Conservation (phyloP, 1,139 yeast species). For the Protomyces macrosporus region DNA sequence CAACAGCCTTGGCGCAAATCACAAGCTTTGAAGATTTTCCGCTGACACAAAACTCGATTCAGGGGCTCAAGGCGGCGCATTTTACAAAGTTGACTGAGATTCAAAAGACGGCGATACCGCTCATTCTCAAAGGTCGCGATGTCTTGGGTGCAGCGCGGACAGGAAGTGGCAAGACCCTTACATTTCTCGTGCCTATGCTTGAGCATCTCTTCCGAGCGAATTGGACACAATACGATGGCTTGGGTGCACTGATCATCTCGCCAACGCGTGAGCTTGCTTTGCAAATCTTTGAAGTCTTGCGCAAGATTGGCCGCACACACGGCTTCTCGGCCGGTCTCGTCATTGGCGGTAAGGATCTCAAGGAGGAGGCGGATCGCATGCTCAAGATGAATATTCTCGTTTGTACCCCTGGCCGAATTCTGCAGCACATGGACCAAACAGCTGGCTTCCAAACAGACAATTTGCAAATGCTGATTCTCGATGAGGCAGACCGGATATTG, state of each 20-base stretch:
- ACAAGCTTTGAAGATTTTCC: conserved; percentile 22
- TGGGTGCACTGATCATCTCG: conserved; percentile 85
- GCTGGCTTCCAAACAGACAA: conserved; percentile 76
- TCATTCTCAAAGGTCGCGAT: conserved; percentile 74
- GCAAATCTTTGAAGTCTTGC: conserved; percentile 84
- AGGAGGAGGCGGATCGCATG: conserved; percentile 79
- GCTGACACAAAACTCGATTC: conserved; percentile 15
- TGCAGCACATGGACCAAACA: conserved; percentile 93
- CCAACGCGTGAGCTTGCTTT: conserved; percentile 94
- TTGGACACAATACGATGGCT: conserved; percentile 85
- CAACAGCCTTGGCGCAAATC: not conserved
- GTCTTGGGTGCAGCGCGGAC: conserved; percentile 90
- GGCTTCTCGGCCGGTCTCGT: conserved; percentile 89
- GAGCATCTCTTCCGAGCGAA: conserved; percentile 49
- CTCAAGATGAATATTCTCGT: conserved; percentile 77
- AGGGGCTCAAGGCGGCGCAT: conserved; percentile 61
- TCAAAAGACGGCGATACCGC: conserved; percentile 72
- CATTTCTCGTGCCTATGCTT: conserved; percentile 68
- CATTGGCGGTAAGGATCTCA: conserved; percentile 93
- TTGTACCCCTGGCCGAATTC: conserved; percentile 92
- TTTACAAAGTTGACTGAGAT: conserved; percentile 78
- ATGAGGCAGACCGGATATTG: conserved; percentile 92
- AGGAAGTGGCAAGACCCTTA: conserved; percentile 94
- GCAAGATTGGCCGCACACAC: conserved; percentile 74
- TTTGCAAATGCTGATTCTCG: conserved; percentile 75